Percentiles rank a stretch among this genome's conserved stretches.
Conservation (phyloP, 805 yeast species). For the Pichia manshurica region DNA sequence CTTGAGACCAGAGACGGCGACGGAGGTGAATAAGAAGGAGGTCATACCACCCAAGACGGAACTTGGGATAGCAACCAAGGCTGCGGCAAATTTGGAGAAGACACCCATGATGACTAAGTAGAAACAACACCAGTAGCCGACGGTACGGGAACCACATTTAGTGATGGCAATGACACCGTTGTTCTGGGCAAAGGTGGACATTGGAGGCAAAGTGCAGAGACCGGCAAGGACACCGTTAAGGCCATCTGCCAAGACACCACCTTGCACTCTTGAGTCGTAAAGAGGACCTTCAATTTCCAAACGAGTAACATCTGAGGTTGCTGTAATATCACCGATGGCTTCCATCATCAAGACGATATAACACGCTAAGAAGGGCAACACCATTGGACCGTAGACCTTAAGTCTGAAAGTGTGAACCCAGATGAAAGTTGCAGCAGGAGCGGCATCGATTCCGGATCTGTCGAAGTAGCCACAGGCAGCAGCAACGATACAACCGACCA, state of each 20-base stretch:
- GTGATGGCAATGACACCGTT: constrained; percentile 92
- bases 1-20: constrained; percentile 53
- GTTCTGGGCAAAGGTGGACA: constrained; percentile 91
- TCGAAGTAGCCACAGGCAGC: constrained; percentile 85
- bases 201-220: constrained; percentile 77
- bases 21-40: constrained; percentile 49
- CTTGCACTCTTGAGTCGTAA: constrained; percentile 84
- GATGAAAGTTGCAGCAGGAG: constrained; percentile 78
- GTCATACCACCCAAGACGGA: constrained; percentile 87
- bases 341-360: constrained; percentile 84
- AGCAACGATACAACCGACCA: constrained; percentile 87
- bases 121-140: constrained; percentile 50
- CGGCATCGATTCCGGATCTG: constrained; percentile 48
- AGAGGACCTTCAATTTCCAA: constrained; percentile 74
- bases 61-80: constrained; percentile 76
- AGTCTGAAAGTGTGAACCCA: constrained; percentile 86
- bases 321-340: constrained; percentile 92
- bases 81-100: constrained; percentile 82
- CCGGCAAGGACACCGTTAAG: constrained; percentile 68
- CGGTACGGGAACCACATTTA: constrained; percentile 80
- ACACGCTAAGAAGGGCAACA: constrained; percentile 78
- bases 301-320: constrained; percentile 87
- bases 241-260: constrained; percentile 90
- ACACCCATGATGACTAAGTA: constrained; percentile 82
- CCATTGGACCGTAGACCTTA: constrained; percentile 75